Percentiles rank a stretch among this genome's conserved stretches.
Conservation (phyloP, 83 land plant genomes). For the Picea abies region DNA sequence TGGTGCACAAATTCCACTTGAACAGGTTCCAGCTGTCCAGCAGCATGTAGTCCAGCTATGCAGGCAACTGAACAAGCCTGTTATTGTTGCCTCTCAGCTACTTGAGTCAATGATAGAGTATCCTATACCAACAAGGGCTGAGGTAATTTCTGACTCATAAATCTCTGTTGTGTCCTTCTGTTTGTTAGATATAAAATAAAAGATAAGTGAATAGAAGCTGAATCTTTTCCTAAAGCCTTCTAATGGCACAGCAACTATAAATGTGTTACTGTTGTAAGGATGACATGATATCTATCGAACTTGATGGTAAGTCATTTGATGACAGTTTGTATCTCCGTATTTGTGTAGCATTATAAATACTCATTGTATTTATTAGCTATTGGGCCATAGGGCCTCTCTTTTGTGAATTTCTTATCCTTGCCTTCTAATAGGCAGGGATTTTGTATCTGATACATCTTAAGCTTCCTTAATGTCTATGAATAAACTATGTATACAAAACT, state of each 20-base stretch:
- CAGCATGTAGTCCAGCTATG: conserved; percentile 63
- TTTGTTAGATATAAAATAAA: not conserved
- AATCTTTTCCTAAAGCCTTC: not conserved
- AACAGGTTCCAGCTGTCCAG: conserved; percentile 88
- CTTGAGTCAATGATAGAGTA: conserved; percentile 94
- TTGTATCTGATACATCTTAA: no score
- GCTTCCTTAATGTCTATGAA: no score
- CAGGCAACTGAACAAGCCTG: conserved; percentile 89
- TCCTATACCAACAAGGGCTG: conserved; percentile 86
- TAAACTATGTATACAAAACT: no score
- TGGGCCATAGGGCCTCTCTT: no score
- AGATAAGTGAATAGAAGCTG: not conserved
- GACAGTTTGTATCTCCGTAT: no score
- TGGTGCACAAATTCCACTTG: conserved; percentile 89
- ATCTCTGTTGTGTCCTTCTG: not conserved
- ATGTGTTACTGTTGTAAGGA: not conserved
- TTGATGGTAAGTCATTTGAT: no score
- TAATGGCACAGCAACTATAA: not conserved
- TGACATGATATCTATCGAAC: not conserved
- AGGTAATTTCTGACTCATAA: conserved; percentile 24
- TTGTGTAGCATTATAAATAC: no score
- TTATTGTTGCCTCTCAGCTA: conserved; percentile 94
- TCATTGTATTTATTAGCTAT: no score
- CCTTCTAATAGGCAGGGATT: no score
- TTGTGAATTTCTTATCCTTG: no score